These are phyloP conservation scores for Amylocystis lapponica DNA, from an alignment of 768 basidiomycete genomes.

Conservation along the genomic window DNA sequence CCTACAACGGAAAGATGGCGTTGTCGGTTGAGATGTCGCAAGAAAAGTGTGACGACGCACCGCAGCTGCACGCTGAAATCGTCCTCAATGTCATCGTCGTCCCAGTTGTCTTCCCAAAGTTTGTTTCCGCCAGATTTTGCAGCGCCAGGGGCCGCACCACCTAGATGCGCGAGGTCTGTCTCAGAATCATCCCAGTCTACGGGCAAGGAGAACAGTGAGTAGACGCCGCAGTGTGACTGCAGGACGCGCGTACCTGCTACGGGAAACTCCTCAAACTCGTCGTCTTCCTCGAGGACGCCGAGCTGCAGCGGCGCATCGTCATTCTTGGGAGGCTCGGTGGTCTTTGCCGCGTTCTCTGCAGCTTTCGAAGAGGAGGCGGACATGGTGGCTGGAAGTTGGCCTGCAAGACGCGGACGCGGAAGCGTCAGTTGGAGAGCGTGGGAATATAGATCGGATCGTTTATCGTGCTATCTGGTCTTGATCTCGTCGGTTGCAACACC, in stretches of 20 bases:
- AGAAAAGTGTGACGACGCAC: slow-evolving; percentile 46
- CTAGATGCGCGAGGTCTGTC: slow-evolving; percentile 76
- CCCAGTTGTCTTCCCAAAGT: slow-evolving; percentile 99
- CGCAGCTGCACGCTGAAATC: slow-evolving; percentile 94
- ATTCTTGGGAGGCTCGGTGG: slow-evolving; percentile 19
- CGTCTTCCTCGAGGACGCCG: slow-evolving; percentile 93
- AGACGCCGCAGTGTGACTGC: neutral
- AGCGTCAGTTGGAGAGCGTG: too few species aligned
- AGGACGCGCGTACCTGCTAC: slow-evolving; percentile 57
- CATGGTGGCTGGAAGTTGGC: too few species aligned
- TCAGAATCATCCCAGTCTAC: slow-evolving; percentile 85
- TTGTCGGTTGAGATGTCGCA: neutral
- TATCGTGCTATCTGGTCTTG: too few species aligned
- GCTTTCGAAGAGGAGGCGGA: slow-evolving; percentile 23
- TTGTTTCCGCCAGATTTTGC: slow-evolving; percentile 83
- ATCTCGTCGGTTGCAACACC: too few species aligned
- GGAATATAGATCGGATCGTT: too few species aligned
- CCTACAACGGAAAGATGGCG: neutral
- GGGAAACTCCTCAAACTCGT: slow-evolving; percentile 93
- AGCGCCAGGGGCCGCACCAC: slow-evolving; percentile 64
- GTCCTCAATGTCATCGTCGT: slow-evolving; percentile 98
- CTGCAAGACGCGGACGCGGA: too few species aligned
- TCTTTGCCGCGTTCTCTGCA: slow-evolving; percentile 16
- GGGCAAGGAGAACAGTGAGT: neutral
- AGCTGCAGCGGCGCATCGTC: slow-evolving; percentile 58